Evolutionary conservation across 2,329 filamentous ascomycete genomes (phyloP).

Genomic region (Penicillium sp.): DNA sequence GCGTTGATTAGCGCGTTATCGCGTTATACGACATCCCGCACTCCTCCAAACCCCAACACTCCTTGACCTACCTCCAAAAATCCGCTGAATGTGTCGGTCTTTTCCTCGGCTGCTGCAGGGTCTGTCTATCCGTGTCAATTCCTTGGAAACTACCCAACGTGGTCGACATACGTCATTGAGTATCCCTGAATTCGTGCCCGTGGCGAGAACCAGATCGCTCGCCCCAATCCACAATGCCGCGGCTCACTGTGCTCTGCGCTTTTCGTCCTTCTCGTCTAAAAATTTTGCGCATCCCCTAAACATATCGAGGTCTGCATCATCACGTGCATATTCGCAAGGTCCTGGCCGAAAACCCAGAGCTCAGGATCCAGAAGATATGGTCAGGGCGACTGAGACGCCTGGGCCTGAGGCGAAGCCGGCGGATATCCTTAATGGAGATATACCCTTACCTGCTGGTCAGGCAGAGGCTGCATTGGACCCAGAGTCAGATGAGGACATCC

Average conservation of each 20-base stretch:
- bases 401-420: constrained; percentile 12
- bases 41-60: constrained; percentile 1
- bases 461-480: constrained; percentile 44
- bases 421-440: constrained; percentile 22
- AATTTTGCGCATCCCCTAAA: background rate
- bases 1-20: constrained; percentile 17
- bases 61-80: constrained; percentile 3
- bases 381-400: constrained; percentile 7
- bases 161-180: constrained; percentile 32
- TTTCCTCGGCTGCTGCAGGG: constrained; percentile 26
- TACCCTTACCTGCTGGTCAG: constrained; percentile 14
- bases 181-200: constrained; percentile 28
- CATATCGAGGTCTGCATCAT: background rate
- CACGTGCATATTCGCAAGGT: constrained; percentile 8
- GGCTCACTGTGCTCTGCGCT: constrained; percentile 1
- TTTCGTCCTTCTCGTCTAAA: background rate
- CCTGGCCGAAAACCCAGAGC: background rate
- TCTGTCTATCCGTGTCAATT: constrained; percentile 32
- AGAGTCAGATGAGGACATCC: constrained; percentile 55
- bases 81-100: constrained; percentile 35
- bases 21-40: constrained; percentile 11
- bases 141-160: constrained; percentile 25
- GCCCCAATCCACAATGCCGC: constrained; percentile 15
- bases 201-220: constrained; percentile 29
- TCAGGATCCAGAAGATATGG: constrained; percentile 1